These are phyloP conservation scores for Lachnellula cervina DNA, from an alignment of 2,329 filamentous ascomycete genomes.

Conservation along the genomic window DNA sequence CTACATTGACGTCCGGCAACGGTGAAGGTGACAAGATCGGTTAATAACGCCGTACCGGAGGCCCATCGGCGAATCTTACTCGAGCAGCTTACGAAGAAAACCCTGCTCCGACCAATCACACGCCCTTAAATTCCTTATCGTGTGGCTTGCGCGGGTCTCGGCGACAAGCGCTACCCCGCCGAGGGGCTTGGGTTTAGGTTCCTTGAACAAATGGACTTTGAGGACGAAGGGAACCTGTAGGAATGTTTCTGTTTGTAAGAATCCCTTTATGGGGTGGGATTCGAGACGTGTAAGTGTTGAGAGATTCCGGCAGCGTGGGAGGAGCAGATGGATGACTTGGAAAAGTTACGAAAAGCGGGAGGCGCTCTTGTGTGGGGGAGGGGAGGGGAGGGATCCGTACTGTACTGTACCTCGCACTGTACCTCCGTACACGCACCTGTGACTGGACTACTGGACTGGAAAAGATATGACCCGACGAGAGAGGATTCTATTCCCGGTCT, in stretches of 20 bases:
- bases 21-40: neutral
- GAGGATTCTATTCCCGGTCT: conserved; percentile 2
- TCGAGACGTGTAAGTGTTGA: neutral
- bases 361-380: conserved; percentile 10
- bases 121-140: conserved; percentile 1
- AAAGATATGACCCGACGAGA: too few relatives aligned
- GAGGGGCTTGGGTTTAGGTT: neutral
- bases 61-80: neutral
- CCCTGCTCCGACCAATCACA: neutral
- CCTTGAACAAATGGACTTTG: neutral
- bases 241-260: conserved; percentile 22
- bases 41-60: neutral
- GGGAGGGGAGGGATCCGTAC: neutral
- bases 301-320: conserved; percentile 6
- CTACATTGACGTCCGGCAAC: too few relatives aligned
- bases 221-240: conserved; percentile 9
- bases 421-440: too few relatives aligned
- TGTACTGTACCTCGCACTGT: too few relatives aligned
- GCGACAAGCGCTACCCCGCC: conserved; percentile 2
- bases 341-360: conserved; percentile 10
- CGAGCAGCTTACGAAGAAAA: neutral
- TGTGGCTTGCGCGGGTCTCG: neutral
- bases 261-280: neutral
- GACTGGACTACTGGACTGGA: too few relatives aligned
- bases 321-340: neutral